Evolutionary conservation across 2,329 filamentous ascomycete genomes (phyloP).

Genomic region (Cryphonectria radicalis): DNA sequence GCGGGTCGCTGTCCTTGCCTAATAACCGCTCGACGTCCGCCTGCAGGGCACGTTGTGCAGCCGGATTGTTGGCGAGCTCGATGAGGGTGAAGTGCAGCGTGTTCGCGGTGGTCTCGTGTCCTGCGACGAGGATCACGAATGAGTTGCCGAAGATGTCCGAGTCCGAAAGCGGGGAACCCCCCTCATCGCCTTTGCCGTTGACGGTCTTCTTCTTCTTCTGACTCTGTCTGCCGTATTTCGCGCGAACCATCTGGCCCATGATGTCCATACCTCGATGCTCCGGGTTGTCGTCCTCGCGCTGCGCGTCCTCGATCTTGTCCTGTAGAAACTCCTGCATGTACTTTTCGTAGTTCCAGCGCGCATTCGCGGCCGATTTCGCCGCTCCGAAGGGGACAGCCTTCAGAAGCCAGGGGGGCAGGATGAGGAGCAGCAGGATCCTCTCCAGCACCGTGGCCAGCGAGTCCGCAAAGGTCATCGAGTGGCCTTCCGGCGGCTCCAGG

Average conservation of each 20-base stretch:
- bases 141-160: conserved; percentile 75
- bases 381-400: conserved; percentile 37
- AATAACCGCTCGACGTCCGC: conserved; percentile 70
- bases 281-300: conserved; percentile 38
- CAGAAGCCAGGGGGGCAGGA: conserved; percentile 63
- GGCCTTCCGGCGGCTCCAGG: conserved; percentile 52
- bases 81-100: conserved; percentile 72
- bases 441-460: conserved; percentile 66
- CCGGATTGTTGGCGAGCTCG: conserved; percentile 67
- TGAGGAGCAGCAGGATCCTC: conserved; percentile 63
- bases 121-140: conserved; percentile 71
- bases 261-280: conserved; percentile 51
- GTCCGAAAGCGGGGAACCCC: conserved; percentile 52
- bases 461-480: conserved; percentile 68
- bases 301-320: conserved; percentile 56
- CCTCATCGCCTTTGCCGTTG: conserved; percentile 31
- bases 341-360: conserved; percentile 65
- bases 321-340: conserved; percentile 74
- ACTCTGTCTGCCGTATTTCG: conserved; percentile 42
- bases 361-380: conserved; percentile 45
- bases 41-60: conserved; percentile 68
- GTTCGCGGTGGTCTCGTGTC: conserved; percentile 82
- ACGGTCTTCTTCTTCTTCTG: conserved; percentile 28
- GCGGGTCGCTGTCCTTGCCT: conserved; percentile 55
- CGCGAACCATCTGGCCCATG: conserved; percentile 55